Conservation (phyloP, 164 flowering plant genomes). For the Paratinospora sagittata region DNA sequence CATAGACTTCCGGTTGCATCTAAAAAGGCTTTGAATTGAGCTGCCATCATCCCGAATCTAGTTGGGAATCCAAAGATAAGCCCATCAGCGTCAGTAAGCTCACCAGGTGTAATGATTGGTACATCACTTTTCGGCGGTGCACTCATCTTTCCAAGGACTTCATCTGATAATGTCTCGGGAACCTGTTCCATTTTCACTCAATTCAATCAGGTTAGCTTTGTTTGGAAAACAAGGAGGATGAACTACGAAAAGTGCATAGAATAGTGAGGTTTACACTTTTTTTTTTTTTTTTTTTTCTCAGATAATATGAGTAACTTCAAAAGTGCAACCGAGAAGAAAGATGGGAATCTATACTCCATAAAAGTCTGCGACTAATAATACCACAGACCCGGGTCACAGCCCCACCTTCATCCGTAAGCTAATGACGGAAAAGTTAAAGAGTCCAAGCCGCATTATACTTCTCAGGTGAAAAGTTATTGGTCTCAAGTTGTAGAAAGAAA, state of each 20-base stretch:
- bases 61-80: conserved; percentile 88
- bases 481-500: neutral
- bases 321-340: neutral
- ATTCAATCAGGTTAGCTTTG: neutral
- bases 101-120: conserved; percentile 58
- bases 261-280: neutral
- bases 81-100: conserved; percentile 86
- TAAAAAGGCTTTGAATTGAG: conserved; percentile 84
- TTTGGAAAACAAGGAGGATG: neutral
- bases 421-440: neutral
- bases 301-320: neutral
- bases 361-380: neutral
- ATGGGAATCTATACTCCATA: neutral
- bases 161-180: conserved; percentile 71
- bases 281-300: no score
- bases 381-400: neutral
- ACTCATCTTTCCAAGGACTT: conserved; percentile 76
- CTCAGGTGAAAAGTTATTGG: neutral
- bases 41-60: conserved; percentile 92
- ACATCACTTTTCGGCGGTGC: conserved; percentile 80
- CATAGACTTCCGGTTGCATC: conserved; percentile 87
- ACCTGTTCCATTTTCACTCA: conserved; percentile 40
- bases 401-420: neutral
- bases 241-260: neutral
- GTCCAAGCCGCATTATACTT: neutral